Evolutionary conservation across 768 basidiomycete species (phyloP).

Genomic region (Naganishia onofrii): DNA sequence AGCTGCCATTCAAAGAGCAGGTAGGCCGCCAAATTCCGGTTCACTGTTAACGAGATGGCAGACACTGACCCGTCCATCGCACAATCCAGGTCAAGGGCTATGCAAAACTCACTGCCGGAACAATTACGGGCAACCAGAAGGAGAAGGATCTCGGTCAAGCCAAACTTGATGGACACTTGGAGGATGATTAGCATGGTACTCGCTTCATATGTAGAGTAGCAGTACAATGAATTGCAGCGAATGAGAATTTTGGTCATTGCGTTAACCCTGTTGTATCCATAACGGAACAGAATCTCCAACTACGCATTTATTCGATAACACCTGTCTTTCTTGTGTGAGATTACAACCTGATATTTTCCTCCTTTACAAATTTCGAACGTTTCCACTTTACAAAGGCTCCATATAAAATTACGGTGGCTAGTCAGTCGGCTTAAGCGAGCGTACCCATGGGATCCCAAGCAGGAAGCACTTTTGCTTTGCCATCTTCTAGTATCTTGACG

Average conservation of each 20-base stretch:
- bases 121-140: neutral
- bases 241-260: no score
- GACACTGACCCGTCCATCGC: neutral
- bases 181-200: neutral
- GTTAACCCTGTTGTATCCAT: neutral
- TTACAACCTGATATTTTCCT: neutral
- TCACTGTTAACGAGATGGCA: neutral
- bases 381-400: neutral
- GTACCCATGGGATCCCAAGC: constrained; percentile 85
- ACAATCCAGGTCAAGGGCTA: constrained; percentile 22
- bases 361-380: neutral
- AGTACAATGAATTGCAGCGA: no score
- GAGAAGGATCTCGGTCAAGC: constrained; percentile 24
- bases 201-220: neutral
- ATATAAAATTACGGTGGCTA: no score
- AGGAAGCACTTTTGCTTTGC: constrained; percentile 66
- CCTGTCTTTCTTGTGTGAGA: neutral
- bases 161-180: constrained; percentile 24
- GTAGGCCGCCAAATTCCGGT: neutral
- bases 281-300: neutral
- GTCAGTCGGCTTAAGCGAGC: constrained; percentile 30
- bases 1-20: constrained; percentile 24
- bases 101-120: constrained; percentile 23
- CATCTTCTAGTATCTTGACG: constrained; percentile 71
- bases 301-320: neutral